Base-by-base conservation (phyloP, 2,329 filamentous ascomycete species). In the Xylariaceae sp. region DNA sequence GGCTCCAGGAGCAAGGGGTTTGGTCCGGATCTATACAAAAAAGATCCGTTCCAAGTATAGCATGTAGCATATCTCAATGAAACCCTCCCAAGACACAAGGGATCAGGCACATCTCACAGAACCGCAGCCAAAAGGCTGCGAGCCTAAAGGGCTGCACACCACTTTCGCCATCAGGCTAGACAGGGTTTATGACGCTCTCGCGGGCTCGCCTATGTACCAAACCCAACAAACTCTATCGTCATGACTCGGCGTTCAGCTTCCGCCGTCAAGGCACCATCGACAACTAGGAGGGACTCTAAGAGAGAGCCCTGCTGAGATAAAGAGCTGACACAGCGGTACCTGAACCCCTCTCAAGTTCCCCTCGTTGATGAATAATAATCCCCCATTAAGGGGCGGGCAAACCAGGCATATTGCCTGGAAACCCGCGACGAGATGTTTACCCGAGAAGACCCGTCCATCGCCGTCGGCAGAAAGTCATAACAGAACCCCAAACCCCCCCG, bases 181-280 rank as follows among this genome's bases (percentile, higher is more conserved):
- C 41, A 43, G 21, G 41, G 41, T 43, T 43, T 43, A 43, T 43
- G 41, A 43, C 41, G 21, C 41, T n/a, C 19, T 43, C 21, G n/a
- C n/a, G n/a, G n/a, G n/a, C n/a, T n/a, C 19, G 21, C 21, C 22
- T 9, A 15, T 6, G 13, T 8, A 43, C 6, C 18, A 42, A 22
- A 43, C 21, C 15, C 21, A 15, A 29, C 41, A 43, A 43, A 43
- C 41, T 43, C 41, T 43, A 43, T 43, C 41, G 41, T 21, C 41
- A 43, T 43, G 41, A 43, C 41, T 43, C 41, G 41, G 15, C 37
- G 16, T 26, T 15, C n/a, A 19, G 40, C 18, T 42, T 12, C 40
- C 19, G 22, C 18, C 18, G 40, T 19, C 16, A 39, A 39, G 37
- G 37, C 37, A 43, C 41, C 41, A 43, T 26, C 41, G 41, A 42